phyloP scores from a whole-genome alignment of 2,329 filamentous ascomycete genomes.

The Trichothecium sympodiale region DNA sequence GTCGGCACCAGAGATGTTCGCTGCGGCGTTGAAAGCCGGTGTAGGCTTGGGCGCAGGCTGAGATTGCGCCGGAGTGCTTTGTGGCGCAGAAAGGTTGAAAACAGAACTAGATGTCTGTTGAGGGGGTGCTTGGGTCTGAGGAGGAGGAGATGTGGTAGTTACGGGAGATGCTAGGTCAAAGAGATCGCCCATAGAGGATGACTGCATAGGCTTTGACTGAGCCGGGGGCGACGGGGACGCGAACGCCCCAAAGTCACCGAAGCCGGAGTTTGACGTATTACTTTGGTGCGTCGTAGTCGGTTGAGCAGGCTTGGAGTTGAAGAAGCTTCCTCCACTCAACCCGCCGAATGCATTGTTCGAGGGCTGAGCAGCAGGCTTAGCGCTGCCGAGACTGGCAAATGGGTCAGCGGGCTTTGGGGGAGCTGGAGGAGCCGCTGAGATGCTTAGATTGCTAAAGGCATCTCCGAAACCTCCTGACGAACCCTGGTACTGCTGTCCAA shows the following conservation, averaged over 20 bases:
- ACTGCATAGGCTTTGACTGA: conserved; percentile 24
- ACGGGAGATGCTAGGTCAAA: conserved; percentile 61
- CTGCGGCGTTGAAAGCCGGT: conserved; percentile 22
- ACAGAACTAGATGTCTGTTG: conserved; percentile 47
- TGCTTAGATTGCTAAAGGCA: conserved; percentile 48
- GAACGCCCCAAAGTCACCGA: conserved; percentile 57
- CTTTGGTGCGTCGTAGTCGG: conserved; percentile 33
- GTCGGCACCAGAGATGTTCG: conserved; percentile 44
- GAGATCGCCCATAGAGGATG: conserved; percentile 62
- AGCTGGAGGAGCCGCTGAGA: conserved; percentile 33
- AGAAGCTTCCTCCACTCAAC: conserved; percentile 69
- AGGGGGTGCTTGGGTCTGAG: conserved; percentile 24
- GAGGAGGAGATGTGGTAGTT: conserved; percentile 32
- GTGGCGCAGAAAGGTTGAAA: conserved; percentile 65
- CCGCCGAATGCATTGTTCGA: conserved; percentile 32
- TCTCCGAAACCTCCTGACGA: conserved; percentile 60
- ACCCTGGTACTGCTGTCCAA: conserved; percentile 31
- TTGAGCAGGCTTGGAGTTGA: conserved; percentile 60
- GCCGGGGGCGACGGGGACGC: conserved; percentile 30
- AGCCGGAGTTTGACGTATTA: conserved; percentile 45
- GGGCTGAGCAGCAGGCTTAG: conserved; percentile 17
- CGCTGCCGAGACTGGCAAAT: conserved; percentile 49
- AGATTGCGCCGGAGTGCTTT: conserved; percentile 18
- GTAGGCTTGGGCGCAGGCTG: conserved; percentile 19
- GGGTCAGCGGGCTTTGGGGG: conserved; percentile 29